Conservation (phyloP, 2,329 filamentous ascomycete species). For the Aspergillus uvarum region DNA sequence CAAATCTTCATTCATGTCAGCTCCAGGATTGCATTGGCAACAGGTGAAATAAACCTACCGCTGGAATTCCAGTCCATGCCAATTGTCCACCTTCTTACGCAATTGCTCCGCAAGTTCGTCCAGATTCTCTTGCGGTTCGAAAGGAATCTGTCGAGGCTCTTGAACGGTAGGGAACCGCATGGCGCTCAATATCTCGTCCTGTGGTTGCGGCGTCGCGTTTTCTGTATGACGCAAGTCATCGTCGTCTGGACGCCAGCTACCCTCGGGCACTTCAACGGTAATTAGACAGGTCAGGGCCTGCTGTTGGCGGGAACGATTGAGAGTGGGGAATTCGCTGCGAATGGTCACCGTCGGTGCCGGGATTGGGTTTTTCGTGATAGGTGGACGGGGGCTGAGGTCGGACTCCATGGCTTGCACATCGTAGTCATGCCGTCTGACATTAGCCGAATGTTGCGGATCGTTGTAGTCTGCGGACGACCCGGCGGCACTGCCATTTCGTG, state of each 20-base stretch:
- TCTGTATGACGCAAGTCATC: constrained; percentile 68
- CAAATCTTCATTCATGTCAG: constrained; percentile 63
- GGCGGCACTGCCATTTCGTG: constrained; percentile 73
- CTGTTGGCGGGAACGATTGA: constrained; percentile 87
- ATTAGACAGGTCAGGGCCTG: constrained; percentile 92
- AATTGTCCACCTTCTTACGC: constrained; percentile 88
- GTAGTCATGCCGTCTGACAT: constrained; percentile 80
- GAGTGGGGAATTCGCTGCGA: constrained; percentile 92
- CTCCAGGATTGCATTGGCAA: not conserved
- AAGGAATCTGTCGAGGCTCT: constrained; percentile 63
- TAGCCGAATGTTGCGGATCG: constrained; percentile 67
- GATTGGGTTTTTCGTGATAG: constrained; percentile 76
- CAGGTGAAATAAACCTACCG: constrained; percentile 51
- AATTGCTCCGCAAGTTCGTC: constrained; percentile 85
- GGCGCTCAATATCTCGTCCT: constrained; percentile 55
- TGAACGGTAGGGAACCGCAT: constrained; percentile 45
- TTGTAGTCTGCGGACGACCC: constrained; percentile 78
- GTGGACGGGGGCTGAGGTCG: constrained; percentile 67
- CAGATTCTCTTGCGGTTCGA: constrained; percentile 73
- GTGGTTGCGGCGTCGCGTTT: constrained; percentile 49
- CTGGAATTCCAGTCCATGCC: constrained; percentile 92
- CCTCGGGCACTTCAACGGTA: constrained; percentile 89
- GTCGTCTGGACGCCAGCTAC: constrained; percentile 82
- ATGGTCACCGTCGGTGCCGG: constrained; percentile 89
- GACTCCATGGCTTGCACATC: constrained; percentile 96